Percentiles rank a stretch among this genome's conserved stretches.
Evolutionary conservation across 306 rosid genomes (phyloP).

Genomic region (Cicer yamashitae): DNA sequence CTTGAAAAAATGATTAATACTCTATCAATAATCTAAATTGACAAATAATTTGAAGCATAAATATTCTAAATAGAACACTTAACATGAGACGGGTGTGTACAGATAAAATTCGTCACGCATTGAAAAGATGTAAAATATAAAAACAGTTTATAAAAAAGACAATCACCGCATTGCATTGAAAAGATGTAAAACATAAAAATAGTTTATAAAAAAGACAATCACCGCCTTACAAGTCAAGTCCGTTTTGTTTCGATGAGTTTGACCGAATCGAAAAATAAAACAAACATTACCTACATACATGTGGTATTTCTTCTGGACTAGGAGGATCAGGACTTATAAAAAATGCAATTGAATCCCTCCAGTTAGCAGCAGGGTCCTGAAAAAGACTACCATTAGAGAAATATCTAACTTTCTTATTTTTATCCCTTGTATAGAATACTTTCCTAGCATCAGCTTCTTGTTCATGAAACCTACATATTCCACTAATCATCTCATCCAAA

Average conservation of each 20-base stretch:
- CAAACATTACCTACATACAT: slow-evolving; percentile 29
- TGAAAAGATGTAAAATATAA: no score
- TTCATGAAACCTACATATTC: slow-evolving; percentile 51
- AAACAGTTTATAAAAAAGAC: neutral
- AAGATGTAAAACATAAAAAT: no score
- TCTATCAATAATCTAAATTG: neutral
- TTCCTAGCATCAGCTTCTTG: slow-evolving; percentile 48
- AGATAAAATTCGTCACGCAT: neutral
- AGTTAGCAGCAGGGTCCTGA: slow-evolving; percentile 20
- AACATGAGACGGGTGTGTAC: no score
- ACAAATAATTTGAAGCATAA: neutral
- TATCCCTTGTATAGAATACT: slow-evolving; percentile 36
- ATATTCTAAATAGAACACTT: no score
- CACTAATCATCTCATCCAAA: slow-evolving; percentile 50
- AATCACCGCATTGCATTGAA: neutral
- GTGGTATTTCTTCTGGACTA: slow-evolving; percentile 29
- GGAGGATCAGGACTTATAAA: slow-evolving; percentile 35
- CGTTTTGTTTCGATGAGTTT: no score
- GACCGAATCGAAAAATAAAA: neutral
- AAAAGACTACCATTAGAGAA: slow-evolving; percentile 31
- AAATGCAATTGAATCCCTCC: slow-evolving; percentile 40
- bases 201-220: neutral
- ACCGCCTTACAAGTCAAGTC: neutral
- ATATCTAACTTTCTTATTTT: slow-evolving; percentile 22
- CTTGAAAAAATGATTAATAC: neutral